Evolutionary conservation across 495 filamentous ascomycete species (phyloP).

Genomic region (Xylaria curta): DNA sequence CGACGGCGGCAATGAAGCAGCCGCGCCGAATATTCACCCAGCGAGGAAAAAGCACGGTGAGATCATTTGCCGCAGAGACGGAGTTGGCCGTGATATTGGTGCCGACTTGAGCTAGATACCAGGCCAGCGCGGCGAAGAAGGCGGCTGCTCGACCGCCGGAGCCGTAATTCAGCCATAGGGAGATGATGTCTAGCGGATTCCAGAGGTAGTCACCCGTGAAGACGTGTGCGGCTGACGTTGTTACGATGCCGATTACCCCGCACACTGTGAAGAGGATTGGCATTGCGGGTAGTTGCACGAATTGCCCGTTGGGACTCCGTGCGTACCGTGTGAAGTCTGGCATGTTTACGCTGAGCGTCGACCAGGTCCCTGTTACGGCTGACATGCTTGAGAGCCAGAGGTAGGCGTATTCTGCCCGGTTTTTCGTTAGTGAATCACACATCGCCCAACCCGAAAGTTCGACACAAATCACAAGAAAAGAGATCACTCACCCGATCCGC

Average conservation of each 20-base stretch:
- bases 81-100: constrained; percentile 67
- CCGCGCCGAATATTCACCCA: constrained; percentile 66
- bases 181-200: constrained; percentile 62
- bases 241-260: constrained; percentile 58
- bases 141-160: constrained; percentile 57
- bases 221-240: constrained; percentile 57
- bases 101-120: constrained; percentile 61
- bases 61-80: constrained; percentile 64
- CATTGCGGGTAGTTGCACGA: constrained; percentile 63
- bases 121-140: constrained; percentile 62
- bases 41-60: constrained; percentile 62
- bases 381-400: constrained; percentile 54
- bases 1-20: constrained; percentile 58
- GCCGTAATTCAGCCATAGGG: constrained; percentile 52
- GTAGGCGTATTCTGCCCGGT: constrained; percentile 40
- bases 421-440: not conserved
- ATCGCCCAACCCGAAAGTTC: not conserved
- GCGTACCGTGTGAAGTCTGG: constrained; percentile 69
- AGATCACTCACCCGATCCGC: constrained; percentile 36
- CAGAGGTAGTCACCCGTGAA: constrained; percentile 61
- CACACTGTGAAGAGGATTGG: constrained; percentile 65
- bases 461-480: no score
- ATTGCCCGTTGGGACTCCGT: constrained; percentile 56
- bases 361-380: constrained; percentile 50
- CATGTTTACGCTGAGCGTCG: constrained; percentile 59